These are phyloP conservation scores for Coelastrella sp. DNA, from an alignment of 139 green algal species.

Conservation along the genomic window DNA sequence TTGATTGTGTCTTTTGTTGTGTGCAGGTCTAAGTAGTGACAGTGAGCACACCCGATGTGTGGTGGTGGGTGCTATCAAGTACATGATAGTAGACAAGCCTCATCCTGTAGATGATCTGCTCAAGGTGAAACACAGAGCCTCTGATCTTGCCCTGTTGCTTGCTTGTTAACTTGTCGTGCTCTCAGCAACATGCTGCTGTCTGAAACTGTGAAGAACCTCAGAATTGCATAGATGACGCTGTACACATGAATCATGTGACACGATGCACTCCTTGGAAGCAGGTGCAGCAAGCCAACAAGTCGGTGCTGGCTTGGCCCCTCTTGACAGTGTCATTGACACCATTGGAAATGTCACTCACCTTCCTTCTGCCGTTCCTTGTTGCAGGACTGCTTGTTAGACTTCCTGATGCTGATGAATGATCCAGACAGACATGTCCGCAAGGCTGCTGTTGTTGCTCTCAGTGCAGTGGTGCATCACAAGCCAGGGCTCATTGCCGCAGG, in stretches of 20 bases:
- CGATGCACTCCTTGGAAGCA: no score
- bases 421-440: slow-evolving; percentile 79
- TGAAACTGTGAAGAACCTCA: no score
- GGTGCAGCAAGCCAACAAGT: no score
- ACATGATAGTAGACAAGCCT: slow-evolving; percentile 72
- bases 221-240: no score
- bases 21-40: not conserved
- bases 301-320: no score
- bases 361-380: not conserved
- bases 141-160: no score
- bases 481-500: slow-evolving; percentile 66
- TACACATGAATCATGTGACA: no score
- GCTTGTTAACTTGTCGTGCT: no score
- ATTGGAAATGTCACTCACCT: no score
- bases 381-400: slow-evolving; percentile 55
- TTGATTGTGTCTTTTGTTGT: not conserved
- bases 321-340: no score
- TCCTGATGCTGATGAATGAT: slow-evolving; percentile 80
- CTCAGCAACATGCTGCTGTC: no score
- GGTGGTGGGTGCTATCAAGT: slow-evolving; percentile 80
- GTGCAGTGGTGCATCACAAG: slow-evolving; percentile 59
- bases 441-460: slow-evolving; percentile 83
- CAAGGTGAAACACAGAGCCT: not conserved
- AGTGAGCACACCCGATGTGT: slow-evolving; percentile 32
- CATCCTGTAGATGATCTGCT: slow-evolving; percentile 81